Conservation (phyloP, 495 filamentous ascomycete species). For the Rostrohypoxylon terebratum region DNA sequence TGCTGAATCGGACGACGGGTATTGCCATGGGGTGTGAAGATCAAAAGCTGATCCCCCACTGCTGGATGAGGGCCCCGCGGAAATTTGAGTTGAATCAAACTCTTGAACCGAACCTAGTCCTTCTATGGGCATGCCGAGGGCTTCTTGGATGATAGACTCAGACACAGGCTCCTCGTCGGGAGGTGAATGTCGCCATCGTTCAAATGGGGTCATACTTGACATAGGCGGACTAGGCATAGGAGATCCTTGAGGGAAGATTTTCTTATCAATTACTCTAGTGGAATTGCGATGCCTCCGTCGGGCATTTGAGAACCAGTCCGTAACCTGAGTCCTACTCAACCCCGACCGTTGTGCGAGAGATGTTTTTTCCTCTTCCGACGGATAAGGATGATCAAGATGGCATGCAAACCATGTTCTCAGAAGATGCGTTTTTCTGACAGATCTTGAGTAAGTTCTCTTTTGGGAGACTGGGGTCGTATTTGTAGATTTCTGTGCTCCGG, state of each 20-base stretch:
- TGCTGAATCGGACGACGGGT: constrained; percentile 24
- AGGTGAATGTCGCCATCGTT: constrained; percentile 40
- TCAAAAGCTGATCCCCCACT: constrained; percentile 5
- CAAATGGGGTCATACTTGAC: constrained; percentile 37
- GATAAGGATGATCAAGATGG: constrained; percentile 33
- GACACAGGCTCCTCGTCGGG: constrained; percentile 32
- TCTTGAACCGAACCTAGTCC: not conserved
- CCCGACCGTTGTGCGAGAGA: constrained; percentile 31
- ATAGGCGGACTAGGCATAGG: constrained; percentile 32
- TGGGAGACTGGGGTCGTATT: not conserved
- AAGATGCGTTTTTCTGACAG: constrained; percentile 19
- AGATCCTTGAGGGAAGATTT: constrained; percentile 29
- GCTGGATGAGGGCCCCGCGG: not conserved
- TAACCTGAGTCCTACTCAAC: constrained; percentile 31
- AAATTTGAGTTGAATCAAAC: not conserved
- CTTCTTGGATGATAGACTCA: constrained; percentile 16
- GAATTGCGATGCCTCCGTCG: constrained; percentile 29
- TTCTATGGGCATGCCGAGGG: constrained; percentile 4
- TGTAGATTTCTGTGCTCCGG: not conserved
- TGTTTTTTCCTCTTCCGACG: constrained; percentile 22
- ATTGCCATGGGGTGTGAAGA: not conserved
- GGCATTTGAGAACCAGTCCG: constrained; percentile 39
- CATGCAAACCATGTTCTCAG: constrained; percentile 31
- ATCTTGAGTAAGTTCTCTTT: constrained; percentile 11
- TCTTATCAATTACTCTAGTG: not conserved